Evolutionary conservation across 345 rosid genomes (phyloP), one percentile per base, ranked within the genome.

Genomic region (Mangifera indica): DNA sequence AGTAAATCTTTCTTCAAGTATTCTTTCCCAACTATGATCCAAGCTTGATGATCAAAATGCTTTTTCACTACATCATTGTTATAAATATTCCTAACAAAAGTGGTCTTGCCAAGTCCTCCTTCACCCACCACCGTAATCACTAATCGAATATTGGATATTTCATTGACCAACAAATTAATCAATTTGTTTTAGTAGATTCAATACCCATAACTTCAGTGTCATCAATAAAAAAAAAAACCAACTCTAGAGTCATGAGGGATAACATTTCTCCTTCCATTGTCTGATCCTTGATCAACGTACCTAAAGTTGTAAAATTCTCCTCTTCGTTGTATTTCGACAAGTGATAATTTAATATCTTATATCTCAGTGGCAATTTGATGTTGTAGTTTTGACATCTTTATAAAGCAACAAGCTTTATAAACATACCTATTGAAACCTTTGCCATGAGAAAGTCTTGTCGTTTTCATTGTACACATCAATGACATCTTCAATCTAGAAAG

Each of bases 401-500:
- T 60, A 11, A 4, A 18, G 22, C 11, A 17, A 18, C 13, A 5
- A 3, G 63, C 25, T 51, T 54, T 67, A 8, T 0, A 0, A 44
- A 65, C 15, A 21, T 44, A 66, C 54, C 45, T 56, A 9, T 24
- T 26, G 51, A 32, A 49, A 2, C 66, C 52, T 26, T n/a, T 34
- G 17, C 26, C 55, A 62, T 40, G 7, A 6, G 1, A 61, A 2
- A 18, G 54, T 10, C 29, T 10, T 48, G 60, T 60, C 5, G 60
- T 22, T 32, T 25, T 66, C 37, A 49, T 61, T 71, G 63, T 72
- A 60, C 20, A 66, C 76, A 60, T 77, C 80, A 5, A 77, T 66
- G 12, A 42, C 68, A 77, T 77, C 80, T 71, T 77, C 72, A 18
- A 77, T 77, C 4, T n/a, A 42, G 0, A 22, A 77, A 71, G 80